Percentiles rank a stretch among this genome's conserved stretches.
These are phyloP conservation scores for Chytriomyces confervae DNA, from an alignment of 192 early-diverging fungal species.

Conservation along the genomic window DNA sequence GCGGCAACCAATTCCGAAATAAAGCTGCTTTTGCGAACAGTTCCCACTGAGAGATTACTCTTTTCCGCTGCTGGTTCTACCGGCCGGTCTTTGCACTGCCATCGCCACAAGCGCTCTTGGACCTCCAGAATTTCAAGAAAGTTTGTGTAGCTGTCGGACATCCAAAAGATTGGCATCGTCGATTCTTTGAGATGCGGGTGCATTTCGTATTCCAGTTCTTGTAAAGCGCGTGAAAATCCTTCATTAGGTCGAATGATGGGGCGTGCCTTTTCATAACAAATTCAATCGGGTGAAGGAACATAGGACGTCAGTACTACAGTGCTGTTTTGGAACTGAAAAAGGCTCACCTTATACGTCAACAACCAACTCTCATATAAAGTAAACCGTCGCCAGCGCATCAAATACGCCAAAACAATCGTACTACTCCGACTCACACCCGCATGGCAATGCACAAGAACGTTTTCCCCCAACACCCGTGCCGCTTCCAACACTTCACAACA, in stretches of 20 bases:
- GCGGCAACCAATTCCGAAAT: background rate
- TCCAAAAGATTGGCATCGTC: slow-evolving; percentile 49
- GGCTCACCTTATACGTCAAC: slow-evolving; percentile 37
- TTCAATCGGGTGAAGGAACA: background rate
- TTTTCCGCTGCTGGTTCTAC: background rate
- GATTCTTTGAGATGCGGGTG: slow-evolving; percentile 24
- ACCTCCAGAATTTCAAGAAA: slow-evolving; percentile 52
- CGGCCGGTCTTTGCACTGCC: background rate
- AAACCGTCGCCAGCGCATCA: slow-evolving; percentile 51
- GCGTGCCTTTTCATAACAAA: slow-evolving; percentile 12
- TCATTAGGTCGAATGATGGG: slow-evolving; percentile 60
- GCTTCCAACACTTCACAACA: slow-evolving; percentile 43
- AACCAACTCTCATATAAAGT: slow-evolving; percentile 55
- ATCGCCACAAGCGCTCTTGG: slow-evolving; percentile 21
- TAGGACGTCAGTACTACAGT: background rate
- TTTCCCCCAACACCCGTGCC: slow-evolving; percentile 30
- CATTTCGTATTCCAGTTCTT: slow-evolving; percentile 44
- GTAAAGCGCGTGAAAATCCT: slow-evolving; percentile 53
- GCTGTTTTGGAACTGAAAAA: background rate
- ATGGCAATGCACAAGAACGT: slow-evolving; percentile 59
- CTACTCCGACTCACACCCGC: slow-evolving; percentile 66
- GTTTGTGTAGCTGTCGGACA: slow-evolving; percentile 52
- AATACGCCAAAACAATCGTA: slow-evolving; percentile 66
- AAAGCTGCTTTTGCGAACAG: background rate
- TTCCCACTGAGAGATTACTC: background rate